Evolutionary conservation across 1,139 yeast species (phyloP), one percentile per base, ranked within the genome.

Genomic region (Magnusiomyces tetraspermus): DNA sequence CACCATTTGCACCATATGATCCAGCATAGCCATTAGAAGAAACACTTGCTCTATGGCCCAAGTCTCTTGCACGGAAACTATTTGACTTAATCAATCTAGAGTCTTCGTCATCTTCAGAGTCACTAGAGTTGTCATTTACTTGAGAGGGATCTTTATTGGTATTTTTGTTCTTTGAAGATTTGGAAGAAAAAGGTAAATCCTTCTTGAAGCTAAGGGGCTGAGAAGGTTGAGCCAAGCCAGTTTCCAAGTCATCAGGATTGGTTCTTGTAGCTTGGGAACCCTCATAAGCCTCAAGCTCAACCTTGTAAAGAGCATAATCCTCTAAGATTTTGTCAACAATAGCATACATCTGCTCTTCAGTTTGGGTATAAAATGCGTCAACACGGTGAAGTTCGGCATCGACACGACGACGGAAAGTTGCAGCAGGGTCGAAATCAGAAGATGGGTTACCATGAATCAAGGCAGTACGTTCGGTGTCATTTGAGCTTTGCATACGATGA

Each of bases 341-440:
- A 15, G 59, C 66, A 52, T 65, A 72, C 2, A 81, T 67, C 57
- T 77, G 79, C 22, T 65, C 63, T 61, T 79, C 83, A 54, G 78
- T 80, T 5, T 61, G 59, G 42, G 64, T 62, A 63, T 76, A 82
- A 61, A 84, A 84, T n/a, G 64, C 64, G 62, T 77, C 76, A 44
- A 85, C 75, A 61, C 82, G 82, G 40, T 63, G 61, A 55, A 81
- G 71, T 63, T 84, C 89, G 30, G 63, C 66, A 59, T 82, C 75
- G 53, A 84, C 71, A 19, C 80, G 79, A 51, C 70, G 67, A 40
- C 72, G 60, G 58, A 84, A 84, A 1, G 73, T 71, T 28, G 69
- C 71, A 49, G 76, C 72, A 1, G 84, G 80, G 59, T 78, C 80
- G 36, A 63, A 65, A 36, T 61, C 67, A n/a, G 63, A 56, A 23